A percentile compares a stretch with the other conserved stretches of the same genome.
These are phyloP conservation scores for Papiliotrema terrestris DNA, from an alignment of 1,284 basidiomycete genomes.

Conservation along the genomic window DNA sequence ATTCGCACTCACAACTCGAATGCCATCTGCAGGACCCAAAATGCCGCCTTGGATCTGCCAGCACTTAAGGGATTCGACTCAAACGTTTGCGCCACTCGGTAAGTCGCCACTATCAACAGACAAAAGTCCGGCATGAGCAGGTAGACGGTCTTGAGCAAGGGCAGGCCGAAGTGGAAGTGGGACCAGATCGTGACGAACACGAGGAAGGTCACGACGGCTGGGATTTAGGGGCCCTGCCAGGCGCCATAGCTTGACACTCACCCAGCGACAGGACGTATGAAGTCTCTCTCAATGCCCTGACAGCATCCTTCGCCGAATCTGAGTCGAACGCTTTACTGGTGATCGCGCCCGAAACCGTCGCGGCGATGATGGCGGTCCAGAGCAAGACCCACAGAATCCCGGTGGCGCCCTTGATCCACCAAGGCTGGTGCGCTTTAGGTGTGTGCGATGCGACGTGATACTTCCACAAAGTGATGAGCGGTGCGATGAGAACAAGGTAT, in stretches of 20 bases:
- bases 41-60: constrained; percentile 9
- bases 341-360: constrained; percentile 5
- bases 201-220: not conserved
- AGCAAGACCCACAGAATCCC: too few species aligned
- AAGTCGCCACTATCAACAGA: constrained; percentile 5
- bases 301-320: not conserved
- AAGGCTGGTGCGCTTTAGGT: too few species aligned
- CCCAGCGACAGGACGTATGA: constrained; percentile 13
- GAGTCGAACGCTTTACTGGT: not conserved
- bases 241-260: not conserved
- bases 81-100: constrained; percentile 3
- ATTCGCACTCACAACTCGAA: constrained; percentile 8
- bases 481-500: constrained; percentile 19
- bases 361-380: constrained; percentile 13
- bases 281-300: constrained; percentile 11
- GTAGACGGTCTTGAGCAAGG: constrained; percentile 3
- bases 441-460: constrained; percentile 9
- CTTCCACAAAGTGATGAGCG: constrained; percentile 15
- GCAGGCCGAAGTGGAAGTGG: constrained; percentile 12
- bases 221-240: not conserved
- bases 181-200: constrained; percentile 6
- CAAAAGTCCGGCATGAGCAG: not conserved
- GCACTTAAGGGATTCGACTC: not conserved
- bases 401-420: too few species aligned
- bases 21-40: constrained; percentile 19